phyloP scores from a whole-genome alignment of 164 flowering plant species.

The Stephania yunnanensis region DNA sequence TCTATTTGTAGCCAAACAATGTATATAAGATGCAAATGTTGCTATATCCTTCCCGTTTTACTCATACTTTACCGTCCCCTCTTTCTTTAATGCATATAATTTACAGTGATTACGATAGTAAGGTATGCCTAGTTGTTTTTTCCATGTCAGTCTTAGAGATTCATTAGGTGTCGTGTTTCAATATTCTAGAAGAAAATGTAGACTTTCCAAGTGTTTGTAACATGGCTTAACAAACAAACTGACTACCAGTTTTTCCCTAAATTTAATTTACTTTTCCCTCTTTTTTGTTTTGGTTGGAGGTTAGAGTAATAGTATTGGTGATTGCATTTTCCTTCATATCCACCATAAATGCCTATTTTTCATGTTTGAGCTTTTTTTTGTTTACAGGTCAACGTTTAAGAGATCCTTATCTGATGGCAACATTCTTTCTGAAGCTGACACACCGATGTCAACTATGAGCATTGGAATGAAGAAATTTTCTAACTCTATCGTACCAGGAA shows the following conservation, averaged over 20 bases:
- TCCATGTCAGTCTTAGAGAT: too few species aligned
- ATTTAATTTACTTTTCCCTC: too few species aligned
- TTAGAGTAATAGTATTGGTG: too few species aligned
- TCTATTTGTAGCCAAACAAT: not conserved
- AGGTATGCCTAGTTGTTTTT: too few species aligned
- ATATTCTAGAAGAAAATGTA: too few species aligned
- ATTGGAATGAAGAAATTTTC: constrained; percentile 24
- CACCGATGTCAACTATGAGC: constrained; percentile 29
- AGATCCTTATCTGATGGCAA: constrained; percentile 92
- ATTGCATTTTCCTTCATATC: not conserved
- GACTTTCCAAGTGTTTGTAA: too few species aligned
- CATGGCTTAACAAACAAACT: too few species aligned
- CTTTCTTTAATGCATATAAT: too few species aligned
- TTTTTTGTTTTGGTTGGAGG: too few species aligned
- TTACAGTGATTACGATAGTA: too few species aligned
- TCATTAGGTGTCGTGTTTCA: too few species aligned
- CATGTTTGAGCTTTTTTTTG: constrained; percentile 4
- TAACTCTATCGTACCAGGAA: constrained; percentile 30
- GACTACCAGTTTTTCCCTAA: too few species aligned
- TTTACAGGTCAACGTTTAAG: constrained; percentile 53
- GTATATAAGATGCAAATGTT: not conserved
- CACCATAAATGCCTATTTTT: not conserved
- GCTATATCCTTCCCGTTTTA: not conserved
- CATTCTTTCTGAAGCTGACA: constrained; percentile 47
- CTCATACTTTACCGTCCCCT: not conserved